These are phyloP conservation scores for Fusarium sp. DNA, from an alignment of 2,329 filamentous ascomycete species.

Conservation along the genomic window DNA sequence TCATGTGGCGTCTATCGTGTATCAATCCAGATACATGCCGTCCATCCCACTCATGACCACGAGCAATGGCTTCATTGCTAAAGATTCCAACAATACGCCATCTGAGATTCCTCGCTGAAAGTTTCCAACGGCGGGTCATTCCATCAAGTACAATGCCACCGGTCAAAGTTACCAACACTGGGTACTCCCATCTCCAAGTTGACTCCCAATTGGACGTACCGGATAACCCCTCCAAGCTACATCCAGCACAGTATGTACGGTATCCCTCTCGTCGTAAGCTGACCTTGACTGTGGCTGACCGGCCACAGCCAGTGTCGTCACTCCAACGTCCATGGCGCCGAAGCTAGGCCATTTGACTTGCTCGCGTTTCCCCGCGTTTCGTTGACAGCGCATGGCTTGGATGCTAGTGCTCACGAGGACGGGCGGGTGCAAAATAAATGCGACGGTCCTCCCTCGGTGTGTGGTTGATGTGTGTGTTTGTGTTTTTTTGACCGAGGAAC, in stretches of 20 bases:
- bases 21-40: not conserved
- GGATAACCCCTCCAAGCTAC: not conserved
- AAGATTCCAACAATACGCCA: not conserved
- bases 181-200: not conserved
- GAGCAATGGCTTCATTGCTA: not conserved
- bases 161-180: not conserved
- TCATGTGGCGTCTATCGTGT: not conserved
- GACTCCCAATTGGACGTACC: not conserved
- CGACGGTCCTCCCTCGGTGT: not conserved
- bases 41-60: not conserved
- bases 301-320: slow-evolving; percentile 35
- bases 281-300: not conserved
- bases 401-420: slow-evolving; percentile 30
- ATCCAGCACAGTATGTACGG: not conserved
- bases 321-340: slow-evolving; percentile 22
- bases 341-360: slow-evolving; percentile 6
- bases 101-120: not conserved
- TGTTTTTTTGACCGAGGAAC: slow-evolving; percentile 19
- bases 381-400: slow-evolving; percentile 23
- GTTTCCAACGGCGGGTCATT: not conserved
- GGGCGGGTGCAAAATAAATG: slow-evolving; percentile 12
- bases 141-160: not conserved
- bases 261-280: not conserved
- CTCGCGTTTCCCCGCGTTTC: slow-evolving; percentile 30
- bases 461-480: not conserved